Conservation (phyloP, 345 rosid species). For the Eucalyptus microcorys region DNA sequence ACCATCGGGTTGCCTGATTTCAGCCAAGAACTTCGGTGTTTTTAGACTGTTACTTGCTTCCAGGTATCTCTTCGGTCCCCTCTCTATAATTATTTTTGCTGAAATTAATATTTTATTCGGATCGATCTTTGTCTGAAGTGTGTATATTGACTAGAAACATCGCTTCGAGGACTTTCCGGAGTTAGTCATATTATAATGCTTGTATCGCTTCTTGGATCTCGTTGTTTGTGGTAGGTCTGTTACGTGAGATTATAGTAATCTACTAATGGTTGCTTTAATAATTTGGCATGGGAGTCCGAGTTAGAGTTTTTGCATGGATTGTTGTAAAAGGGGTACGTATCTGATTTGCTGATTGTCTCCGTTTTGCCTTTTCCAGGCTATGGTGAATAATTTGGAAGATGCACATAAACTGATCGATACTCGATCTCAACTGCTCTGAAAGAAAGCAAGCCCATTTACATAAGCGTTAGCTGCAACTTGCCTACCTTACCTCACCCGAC, state of each 20-base stretch:
- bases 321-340: neutral
- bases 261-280: neutral
- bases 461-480: constrained; percentile 59
- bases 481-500: constrained; percentile 56
- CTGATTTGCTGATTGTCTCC: neutral
- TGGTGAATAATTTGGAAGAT: constrained; percentile 69
- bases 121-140: neutral
- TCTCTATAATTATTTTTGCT: neutral
- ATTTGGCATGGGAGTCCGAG: neutral
- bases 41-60: constrained; percentile 55
- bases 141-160: neutral
- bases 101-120: neutral
- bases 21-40: constrained; percentile 59
- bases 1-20: constrained; percentile 69
- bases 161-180: neutral
- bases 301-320: neutral
- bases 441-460: constrained; percentile 76
- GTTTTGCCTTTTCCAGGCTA: constrained; percentile 18
- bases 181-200: neutral
- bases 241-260: neutral
- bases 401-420: constrained; percentile 66
- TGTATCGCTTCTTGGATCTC: neutral
- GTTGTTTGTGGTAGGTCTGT: neutral
- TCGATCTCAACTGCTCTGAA: constrained; percentile 52
- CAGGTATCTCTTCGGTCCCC: constrained; percentile 18